phyloP scores from a whole-genome alignment of 2,329 filamentous ascomycete species.

The Neofusicoccum kwambonambiense region DNA sequence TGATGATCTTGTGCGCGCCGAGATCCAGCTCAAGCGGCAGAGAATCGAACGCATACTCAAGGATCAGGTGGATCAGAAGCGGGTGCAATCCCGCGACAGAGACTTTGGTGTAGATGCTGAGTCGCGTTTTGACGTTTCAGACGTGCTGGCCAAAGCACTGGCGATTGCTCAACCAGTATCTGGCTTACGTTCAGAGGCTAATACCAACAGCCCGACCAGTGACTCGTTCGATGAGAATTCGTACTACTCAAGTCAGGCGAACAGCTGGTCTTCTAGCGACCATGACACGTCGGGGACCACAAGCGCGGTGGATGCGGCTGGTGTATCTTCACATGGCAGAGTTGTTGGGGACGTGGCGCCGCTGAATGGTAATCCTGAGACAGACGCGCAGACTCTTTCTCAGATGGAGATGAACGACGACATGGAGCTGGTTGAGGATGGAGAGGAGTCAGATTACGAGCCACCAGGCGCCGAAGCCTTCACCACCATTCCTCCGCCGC shows the following conservation, averaged over 20 bases:
- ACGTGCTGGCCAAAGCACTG: constrained; percentile 58
- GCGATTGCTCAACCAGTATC: constrained; percentile 69
- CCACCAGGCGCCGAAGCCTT: constrained; percentile 46
- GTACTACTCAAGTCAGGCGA: constrained; percentile 88
- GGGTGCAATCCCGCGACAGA: constrained; percentile 48
- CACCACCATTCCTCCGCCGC: constrained; percentile 8
- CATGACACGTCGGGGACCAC: constrained; percentile 27
- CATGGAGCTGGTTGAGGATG: constrained; percentile 34
- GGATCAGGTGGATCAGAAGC: constrained; percentile 71
- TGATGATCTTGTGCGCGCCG: constrained; percentile 77
- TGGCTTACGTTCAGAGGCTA: constrained; percentile 53
- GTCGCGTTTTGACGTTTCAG: constrained; percentile 42
- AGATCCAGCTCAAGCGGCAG: constrained; percentile 75
- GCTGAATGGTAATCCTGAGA: constrained; percentile 4
- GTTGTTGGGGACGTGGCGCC: background rate
- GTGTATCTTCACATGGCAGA: background rate
- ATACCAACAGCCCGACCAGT: constrained; percentile 64
- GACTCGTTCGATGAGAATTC: constrained; percentile 91
- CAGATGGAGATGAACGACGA: constrained; percentile 28
- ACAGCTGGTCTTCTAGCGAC: constrained; percentile 67
- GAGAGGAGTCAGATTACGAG: constrained; percentile 44
- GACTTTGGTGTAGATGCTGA: constrained; percentile 50
- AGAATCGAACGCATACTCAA: constrained; percentile 74
- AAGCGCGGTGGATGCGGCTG: constrained; percentile 28
- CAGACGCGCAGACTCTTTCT: background rate